A percentile compares a stretch with the other conserved stretches of the same genome.
These are phyloP conservation scores for Nicotiana undulata DNA, from an alignment of 257 asterid genomes.

Conservation along the genomic window DNA sequence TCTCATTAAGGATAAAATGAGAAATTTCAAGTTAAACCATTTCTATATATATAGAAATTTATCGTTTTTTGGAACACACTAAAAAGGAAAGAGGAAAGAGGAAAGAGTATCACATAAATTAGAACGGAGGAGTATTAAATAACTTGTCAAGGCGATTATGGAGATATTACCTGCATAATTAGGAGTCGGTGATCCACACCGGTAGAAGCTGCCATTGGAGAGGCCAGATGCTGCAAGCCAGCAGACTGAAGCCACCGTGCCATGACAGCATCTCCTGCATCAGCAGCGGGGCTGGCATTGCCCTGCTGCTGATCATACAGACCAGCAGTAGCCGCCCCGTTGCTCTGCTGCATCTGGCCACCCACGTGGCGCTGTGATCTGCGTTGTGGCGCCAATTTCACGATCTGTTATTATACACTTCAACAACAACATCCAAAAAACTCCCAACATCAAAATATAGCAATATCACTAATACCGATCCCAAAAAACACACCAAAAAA, in stretches of 20 bases:
- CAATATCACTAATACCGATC: not conserved
- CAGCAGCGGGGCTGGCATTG: constrained; percentile 61
- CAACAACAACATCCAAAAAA: not conserved
- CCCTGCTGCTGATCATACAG: constrained; percentile 78
- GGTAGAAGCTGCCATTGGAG: constrained; percentile 67
- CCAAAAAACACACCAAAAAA: constrained; percentile 3
- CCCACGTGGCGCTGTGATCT: constrained; percentile 99
- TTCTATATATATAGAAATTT: no score
- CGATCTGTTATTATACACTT: constrained; percentile 56
- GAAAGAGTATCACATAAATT: no score
- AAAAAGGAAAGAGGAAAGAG: no score
- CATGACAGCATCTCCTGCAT: constrained; percentile 99
- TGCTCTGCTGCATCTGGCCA: constrained; percentile 99
- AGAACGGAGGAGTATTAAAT: not conserved
- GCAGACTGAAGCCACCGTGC: constrained; percentile 99
- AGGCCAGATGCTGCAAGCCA: constrained; percentile 99
- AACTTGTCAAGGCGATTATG: not conserved
- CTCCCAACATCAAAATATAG: not conserved
- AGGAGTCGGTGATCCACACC: constrained; percentile 72
- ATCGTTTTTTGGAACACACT: no score
- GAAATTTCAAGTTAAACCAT: no score
- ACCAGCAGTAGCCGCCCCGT: constrained; percentile 72
- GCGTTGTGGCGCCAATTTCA: constrained; percentile 99
- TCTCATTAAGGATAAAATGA: no score
- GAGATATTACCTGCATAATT: constrained; percentile 66